phyloP scores from a whole-genome alignment of 2,329 filamentous ascomycete genomes.

The Epicoccum nigrum region DNA sequence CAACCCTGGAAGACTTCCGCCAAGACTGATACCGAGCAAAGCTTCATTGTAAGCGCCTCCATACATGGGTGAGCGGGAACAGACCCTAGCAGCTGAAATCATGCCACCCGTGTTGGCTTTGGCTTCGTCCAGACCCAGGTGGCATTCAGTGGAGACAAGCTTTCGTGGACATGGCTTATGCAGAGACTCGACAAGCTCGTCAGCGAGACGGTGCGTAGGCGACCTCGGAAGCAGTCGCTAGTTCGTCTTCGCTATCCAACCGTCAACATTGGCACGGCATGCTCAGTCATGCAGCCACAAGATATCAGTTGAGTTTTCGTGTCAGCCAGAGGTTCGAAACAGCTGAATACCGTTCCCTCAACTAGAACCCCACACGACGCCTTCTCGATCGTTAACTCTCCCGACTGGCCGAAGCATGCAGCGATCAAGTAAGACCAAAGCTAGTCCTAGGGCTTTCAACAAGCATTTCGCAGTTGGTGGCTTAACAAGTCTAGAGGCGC shows the following conservation, averaged over 20 bases:
- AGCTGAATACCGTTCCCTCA: not conserved
- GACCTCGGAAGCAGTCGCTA: not conserved
- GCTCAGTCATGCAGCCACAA: not conserved
- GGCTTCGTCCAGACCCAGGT: not conserved
- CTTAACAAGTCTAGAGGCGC: not conserved
- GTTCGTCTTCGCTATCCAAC: not conserved
- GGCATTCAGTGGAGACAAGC: not conserved
- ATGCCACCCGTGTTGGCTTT: not conserved
- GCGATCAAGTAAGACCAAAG: not conserved
- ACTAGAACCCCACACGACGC: not conserved
- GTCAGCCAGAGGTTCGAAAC: not conserved
- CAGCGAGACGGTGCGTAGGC: not conserved
- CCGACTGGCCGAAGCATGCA: not conserved
- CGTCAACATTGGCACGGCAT: not conserved
- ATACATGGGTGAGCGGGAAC: no score
- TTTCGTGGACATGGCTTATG: conserved; percentile 1
- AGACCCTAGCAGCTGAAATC: not conserved
- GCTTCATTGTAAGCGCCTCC: no score
- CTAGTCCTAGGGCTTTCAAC: not conserved
- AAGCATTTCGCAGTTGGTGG: not conserved
- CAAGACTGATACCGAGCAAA: no score
- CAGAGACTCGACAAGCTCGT: not conserved
- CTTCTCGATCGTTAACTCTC: not conserved
- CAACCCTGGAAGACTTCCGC: no score
- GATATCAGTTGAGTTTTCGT: not conserved